Evolutionary conservation across 75 land plant genomes (phyloP).

Genomic region (Larix kaempferi): DNA sequence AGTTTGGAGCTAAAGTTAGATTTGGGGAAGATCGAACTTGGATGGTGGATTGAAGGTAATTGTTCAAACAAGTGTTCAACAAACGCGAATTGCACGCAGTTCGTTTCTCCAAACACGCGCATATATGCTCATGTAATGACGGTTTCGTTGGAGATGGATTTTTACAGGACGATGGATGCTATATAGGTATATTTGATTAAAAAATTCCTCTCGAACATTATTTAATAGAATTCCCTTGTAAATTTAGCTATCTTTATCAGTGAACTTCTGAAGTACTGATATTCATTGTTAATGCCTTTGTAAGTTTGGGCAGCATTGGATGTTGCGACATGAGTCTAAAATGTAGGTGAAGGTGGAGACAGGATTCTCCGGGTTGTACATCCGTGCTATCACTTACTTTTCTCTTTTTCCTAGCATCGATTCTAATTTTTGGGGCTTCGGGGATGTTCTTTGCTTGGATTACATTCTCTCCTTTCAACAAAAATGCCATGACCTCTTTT

Average conservation of each 20-base stretch:
- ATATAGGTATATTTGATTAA: slow-evolving; percentile 20
- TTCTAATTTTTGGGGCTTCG: slow-evolving; percentile 29
- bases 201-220: too few relatives aligned
- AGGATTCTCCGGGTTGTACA: slow-evolving; percentile 9
- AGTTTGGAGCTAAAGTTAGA: slow-evolving; percentile 16
- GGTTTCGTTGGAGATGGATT: slow-evolving; percentile 60
- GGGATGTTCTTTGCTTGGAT: slow-evolving; percentile 49
- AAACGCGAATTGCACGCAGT: slow-evolving; percentile 15
- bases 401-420: slow-evolving; percentile 26
- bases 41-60: slow-evolving; percentile 41
- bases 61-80: slow-evolving; percentile 18
- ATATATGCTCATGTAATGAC: slow-evolving; percentile 32
- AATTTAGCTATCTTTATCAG: too few relatives aligned
- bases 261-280: too few relatives aligned
- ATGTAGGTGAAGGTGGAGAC: slow-evolving; percentile 47
- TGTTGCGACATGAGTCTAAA: slow-evolving; percentile 40
- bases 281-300: too few relatives aligned
- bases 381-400: slow-evolving; percentile 37
- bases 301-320: slow-evolving; percentile 1
- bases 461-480: slow-evolving; percentile 26
- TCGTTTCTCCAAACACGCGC: slow-evolving; percentile 5
- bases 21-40: slow-evolving; percentile 21
- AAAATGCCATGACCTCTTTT: not conserved
- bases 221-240: too few relatives aligned
- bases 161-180: slow-evolving; percentile 32